phyloP scores from a whole-genome alignment of 108 stramenopile genomes.

The Conticribra weissflogii region DNA sequence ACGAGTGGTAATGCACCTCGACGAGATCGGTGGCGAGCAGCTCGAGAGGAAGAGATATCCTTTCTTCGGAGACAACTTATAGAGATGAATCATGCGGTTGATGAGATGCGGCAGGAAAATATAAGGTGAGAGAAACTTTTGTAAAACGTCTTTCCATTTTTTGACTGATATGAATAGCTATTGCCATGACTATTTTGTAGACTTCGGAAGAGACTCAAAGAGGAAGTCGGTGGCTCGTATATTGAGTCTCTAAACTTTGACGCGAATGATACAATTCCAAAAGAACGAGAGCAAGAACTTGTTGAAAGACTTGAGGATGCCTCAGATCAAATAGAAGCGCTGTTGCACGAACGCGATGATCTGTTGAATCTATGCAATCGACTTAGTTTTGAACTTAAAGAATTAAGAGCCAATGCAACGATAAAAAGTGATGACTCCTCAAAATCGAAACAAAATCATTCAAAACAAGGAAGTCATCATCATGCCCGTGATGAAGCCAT shows the following conservation, averaged over 20 bases:
- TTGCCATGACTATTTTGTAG: no score
- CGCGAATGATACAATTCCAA: slow-evolving; percentile 17
- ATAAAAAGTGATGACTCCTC: not conserved
- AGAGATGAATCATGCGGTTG: slow-evolving; percentile 20
- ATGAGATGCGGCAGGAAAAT: slow-evolving; percentile 27
- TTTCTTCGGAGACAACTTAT: slow-evolving; percentile 30
- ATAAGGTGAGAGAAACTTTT: slow-evolving; percentile 11
- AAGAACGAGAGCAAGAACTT: slow-evolving; percentile 28
- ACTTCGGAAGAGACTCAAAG: not conserved
- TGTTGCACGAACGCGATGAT: slow-evolving; percentile 27
- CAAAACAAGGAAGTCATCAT: not conserved
- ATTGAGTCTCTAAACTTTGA: no score
- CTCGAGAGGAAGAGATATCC: slow-evolving; percentile 17
- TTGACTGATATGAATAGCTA: not conserved
- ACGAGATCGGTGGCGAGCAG: not conserved
- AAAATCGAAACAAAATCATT: not conserved
- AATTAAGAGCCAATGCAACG: not conserved
- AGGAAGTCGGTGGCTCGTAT: not conserved
- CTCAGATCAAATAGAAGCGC: slow-evolving; percentile 31
- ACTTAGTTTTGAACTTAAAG: slow-evolving; percentile 23
- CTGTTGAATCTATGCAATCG: slow-evolving; percentile 23
- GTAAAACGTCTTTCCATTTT: not conserved
- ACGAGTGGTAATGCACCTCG: not conserved
- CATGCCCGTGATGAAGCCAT: slow-evolving; percentile 5
- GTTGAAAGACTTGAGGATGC: slow-evolving; percentile 44